These are phyloP conservation scores for Penstemon davidsonii DNA, from an alignment of 257 asterid genomes.

Conservation along the genomic window DNA sequence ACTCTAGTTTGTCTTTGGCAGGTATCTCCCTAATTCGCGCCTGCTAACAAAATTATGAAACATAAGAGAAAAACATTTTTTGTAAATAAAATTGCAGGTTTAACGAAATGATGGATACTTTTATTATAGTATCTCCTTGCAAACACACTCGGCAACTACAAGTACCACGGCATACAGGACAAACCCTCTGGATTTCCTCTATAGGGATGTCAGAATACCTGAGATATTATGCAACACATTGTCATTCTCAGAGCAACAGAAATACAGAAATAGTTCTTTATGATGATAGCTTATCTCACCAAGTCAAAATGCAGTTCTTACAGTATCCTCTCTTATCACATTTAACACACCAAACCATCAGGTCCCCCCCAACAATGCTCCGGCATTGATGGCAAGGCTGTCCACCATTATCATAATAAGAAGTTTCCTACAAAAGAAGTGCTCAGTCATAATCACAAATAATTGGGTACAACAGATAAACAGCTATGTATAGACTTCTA, in stretches of 20 bases:
- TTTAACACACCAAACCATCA: slow-evolving; percentile 79
- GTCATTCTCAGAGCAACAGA: slow-evolving; percentile 28
- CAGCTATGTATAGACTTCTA: background rate
- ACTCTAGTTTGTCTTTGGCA: slow-evolving; percentile 82
- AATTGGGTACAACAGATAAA: slow-evolving; percentile 16
- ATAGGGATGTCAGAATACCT: slow-evolving; percentile 76
- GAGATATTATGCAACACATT: slow-evolving; percentile 35
- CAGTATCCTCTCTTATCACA: slow-evolving; percentile 95
- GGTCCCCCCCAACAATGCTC: slow-evolving; percentile 46
- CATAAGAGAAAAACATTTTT: slow-evolving; percentile 15
- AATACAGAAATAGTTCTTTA: slow-evolving; percentile 1
- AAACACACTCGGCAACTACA: slow-evolving; percentile 90
- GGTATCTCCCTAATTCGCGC: slow-evolving; percentile 79
- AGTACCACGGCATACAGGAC: slow-evolving; percentile 96
- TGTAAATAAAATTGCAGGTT: slow-evolving; percentile 17
- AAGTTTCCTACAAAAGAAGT: slow-evolving; percentile 53
- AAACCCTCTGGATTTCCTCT: slow-evolving; percentile 74
- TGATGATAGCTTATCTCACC: slow-evolving; percentile 51
- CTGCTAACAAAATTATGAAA: slow-evolving; percentile 38
- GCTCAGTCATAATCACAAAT: slow-evolving; percentile 11
- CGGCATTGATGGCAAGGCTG: slow-evolving; percentile 96
- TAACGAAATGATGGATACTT: slow-evolving; percentile 49
- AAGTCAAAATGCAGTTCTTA: slow-evolving; percentile 80
- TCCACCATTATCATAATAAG: slow-evolving; percentile 79
- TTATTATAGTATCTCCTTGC: slow-evolving; percentile 89